phyloP scores from a whole-genome alignment of 2,329 filamentous ascomycete species.

The Claviceps sorghi region DNA sequence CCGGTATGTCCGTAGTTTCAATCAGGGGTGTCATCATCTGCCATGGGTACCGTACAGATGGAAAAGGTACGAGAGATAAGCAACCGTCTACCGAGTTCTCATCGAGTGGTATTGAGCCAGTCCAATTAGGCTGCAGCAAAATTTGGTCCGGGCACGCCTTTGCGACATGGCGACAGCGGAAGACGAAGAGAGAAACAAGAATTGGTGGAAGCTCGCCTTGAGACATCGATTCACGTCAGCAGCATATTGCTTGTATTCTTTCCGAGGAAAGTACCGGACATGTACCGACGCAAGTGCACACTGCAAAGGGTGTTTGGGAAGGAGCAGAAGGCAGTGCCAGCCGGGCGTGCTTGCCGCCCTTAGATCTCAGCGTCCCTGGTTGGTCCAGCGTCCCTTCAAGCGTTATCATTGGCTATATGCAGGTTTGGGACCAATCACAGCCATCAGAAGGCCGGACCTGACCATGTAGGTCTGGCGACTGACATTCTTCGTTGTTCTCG shows the following conservation, averaged over 20 bases:
- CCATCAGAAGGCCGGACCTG: not conserved
- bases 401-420: not conserved
- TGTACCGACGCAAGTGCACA: not conserved
- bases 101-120: not conserved
- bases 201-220: not conserved
- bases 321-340: not conserved
- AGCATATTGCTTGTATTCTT: not conserved
- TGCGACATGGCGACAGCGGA: not conserved
- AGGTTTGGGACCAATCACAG: not conserved
- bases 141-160: not conserved
- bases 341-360: not conserved
- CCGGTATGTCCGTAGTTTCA: not conserved
- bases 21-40: not conserved
- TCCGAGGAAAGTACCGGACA: not conserved
- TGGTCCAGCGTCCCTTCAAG: too few relatives aligned
- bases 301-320: not conserved
- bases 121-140: too few relatives aligned
- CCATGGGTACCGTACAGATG: not conserved
- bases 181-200: not conserved
- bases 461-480: not conserved
- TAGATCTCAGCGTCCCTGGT: not conserved
- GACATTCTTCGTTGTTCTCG: not conserved
- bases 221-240: not conserved
- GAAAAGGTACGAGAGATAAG: not conserved
- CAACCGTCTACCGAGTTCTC: not conserved